Base-by-base conservation (phyloP, 768 basidiomycete species). In the Goffeauzyma gilvescens region DNA sequence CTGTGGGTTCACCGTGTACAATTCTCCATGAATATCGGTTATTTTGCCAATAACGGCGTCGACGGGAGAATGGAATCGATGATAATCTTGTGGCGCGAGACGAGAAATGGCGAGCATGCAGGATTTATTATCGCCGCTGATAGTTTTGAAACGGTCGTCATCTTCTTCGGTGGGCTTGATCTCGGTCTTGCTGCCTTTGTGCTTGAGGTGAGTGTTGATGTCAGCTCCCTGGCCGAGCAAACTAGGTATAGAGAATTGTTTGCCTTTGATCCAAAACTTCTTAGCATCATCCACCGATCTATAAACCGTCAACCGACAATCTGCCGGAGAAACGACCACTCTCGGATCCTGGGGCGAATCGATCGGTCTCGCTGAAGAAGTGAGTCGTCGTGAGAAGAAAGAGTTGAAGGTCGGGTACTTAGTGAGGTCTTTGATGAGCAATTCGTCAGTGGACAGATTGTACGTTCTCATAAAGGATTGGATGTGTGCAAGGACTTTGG, bases 71-170 rank as follows among this genome's bases (percentile, higher is more conserved):
- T 81, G 80, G 69, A 79, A 82, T 12, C 81, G 74, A 55, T 84
- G 81, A 52, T 83, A 83, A 56, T 84, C 81, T n/a, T 58, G 56
- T 0, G 81, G 83, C 0, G 83, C 81, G 14, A 85, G 72, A 39
- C 81, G 69, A 61, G 79, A 78, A 44, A 79, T 73, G 0, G 78
- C 78, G 2, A 83, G 55, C 18, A 55, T 36, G 6, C 63, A 60
- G 5, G 47, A 37, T 1, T 26, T 13, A n/a, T n/a, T n/a, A 26
- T 60, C 60, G 4, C 48, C 46, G 18, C 46, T 41, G 6, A 57
- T 46, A 2, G 70, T 66, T 21, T 63, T 48, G 1, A 71, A 68
- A 1, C 74, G 64, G 34, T 63, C 57, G 0, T 68, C 60, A n/a
- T n/a, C n/a, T n/a, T n/a, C n/a, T n/a, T n/a, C n/a, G n/a, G n/a